phyloP scores from a whole-genome alignment of 352 stramenopile species.

The Globisporangium spinosum region DNA sequence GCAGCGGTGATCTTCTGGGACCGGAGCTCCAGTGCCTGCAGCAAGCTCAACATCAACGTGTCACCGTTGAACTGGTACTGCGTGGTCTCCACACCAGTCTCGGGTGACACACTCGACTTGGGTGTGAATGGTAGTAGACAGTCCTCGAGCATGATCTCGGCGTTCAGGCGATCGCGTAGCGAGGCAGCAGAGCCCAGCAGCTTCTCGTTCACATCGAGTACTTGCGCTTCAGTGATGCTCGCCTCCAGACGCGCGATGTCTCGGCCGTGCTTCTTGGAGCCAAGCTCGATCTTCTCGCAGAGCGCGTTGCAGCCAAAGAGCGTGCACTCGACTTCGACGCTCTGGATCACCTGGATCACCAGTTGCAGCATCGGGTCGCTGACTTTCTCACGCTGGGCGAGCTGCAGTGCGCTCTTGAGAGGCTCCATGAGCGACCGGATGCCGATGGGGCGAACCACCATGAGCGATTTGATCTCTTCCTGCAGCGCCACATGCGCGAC shows the following conservation, averaged over 20 bases:
- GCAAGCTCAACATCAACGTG: slow-evolving; percentile 39
- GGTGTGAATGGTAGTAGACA: slow-evolving; percentile 47
- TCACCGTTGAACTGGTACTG: slow-evolving; percentile 57
- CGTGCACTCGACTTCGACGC: slow-evolving; percentile 73
- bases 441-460: slow-evolving; percentile 65
- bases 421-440: slow-evolving; percentile 63
- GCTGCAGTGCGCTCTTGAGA: slow-evolving; percentile 50
- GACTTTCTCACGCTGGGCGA: slow-evolving; percentile 48
- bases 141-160: slow-evolving; percentile 63
- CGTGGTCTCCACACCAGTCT: slow-evolving; percentile 24
- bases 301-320: slow-evolving; percentile 74
- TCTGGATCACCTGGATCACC: slow-evolving; percentile 59
- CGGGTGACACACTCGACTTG: slow-evolving; percentile 17
- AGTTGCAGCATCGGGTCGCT: slow-evolving; percentile 51
- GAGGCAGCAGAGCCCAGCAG: slow-evolving; percentile 39
- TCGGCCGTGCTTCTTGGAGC: slow-evolving; percentile 41
- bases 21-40: slow-evolving; percentile 63
- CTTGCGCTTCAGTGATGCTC: slow-evolving; percentile 50
- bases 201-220: slow-evolving; percentile 50
- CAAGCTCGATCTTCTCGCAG: slow-evolving; percentile 55
- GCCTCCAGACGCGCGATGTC: slow-evolving; percentile 66
- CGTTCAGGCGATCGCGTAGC: slow-evolving; percentile 55
- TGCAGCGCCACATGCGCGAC: slow-evolving; percentile 66
- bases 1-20: slow-evolving; percentile 50
- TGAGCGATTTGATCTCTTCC: slow-evolving; percentile 75